Percentiles rank a stretch among this genome's conserved stretches.
Evolutionary conservation across 192 early-diverging fungal genomes (phyloP).

Genomic region (Coemansia sp.): DNA sequence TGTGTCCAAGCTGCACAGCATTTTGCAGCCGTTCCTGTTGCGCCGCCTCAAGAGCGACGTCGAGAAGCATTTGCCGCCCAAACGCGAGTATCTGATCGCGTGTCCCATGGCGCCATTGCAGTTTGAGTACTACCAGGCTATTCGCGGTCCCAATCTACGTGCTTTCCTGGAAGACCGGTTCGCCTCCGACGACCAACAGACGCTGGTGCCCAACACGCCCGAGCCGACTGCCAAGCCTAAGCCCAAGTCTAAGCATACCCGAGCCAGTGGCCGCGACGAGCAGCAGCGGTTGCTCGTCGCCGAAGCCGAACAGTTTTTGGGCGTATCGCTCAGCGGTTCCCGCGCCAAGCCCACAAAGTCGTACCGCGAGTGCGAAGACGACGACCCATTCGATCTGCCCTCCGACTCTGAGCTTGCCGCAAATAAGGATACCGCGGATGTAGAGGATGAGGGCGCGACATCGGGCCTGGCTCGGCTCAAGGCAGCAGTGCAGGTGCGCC

Average conservation of each 20-base stretch:
- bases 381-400: conserved; percentile 16
- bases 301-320: conserved; percentile 18
- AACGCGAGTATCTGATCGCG: conserved; percentile 85
- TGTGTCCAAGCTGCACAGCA: conserved; percentile 81
- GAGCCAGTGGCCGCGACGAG: not conserved
- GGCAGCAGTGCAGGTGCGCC: conserved; percentile 54
- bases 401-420: not conserved
- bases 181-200: conserved; percentile 1
- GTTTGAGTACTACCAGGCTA: conserved; percentile 71
- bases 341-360: not conserved
- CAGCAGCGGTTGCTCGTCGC: not conserved
- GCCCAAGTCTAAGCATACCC: not conserved
- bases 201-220: conserved; percentile 29
- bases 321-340: not conserved
- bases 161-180: conserved; percentile 54
- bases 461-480: conserved; percentile 13
- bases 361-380: conserved; percentile 15
- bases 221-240: not conserved
- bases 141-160: conserved; percentile 60
- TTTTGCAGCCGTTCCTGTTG: conserved; percentile 72
- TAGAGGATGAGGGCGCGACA: conserved; percentile 39
- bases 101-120: conserved; percentile 71
- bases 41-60: conserved; percentile 73
- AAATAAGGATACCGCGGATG: not conserved
- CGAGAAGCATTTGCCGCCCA: conserved; percentile 83